These are phyloP conservation scores for Russula lepida DNA, from an alignment of 768 basidiomycete genomes.

Conservation along the genomic window DNA sequence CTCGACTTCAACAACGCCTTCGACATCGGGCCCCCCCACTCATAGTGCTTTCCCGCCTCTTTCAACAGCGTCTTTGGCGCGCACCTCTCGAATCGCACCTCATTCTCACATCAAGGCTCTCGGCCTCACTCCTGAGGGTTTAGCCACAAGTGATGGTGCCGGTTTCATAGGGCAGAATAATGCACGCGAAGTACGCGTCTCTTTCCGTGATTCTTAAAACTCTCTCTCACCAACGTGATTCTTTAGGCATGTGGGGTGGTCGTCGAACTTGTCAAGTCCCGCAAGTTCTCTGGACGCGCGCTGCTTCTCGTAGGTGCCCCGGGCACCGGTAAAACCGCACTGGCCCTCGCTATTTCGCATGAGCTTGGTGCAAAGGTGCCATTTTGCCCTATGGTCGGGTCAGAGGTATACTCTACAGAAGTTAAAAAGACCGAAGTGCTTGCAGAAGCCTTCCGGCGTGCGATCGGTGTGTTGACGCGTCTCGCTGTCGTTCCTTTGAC, in stretches of 20 bases:
- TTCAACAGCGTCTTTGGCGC: slow-evolving; percentile 47
- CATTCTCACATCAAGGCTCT: slow-evolving; percentile 98
- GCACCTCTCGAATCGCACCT: slow-evolving; percentile 75
- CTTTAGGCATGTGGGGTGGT: slow-evolving; percentile 82
- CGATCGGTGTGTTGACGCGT: slow-evolving; percentile 65
- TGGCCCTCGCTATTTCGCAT: slow-evolving; percentile 91
- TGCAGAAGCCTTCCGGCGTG: slow-evolving; percentile 87
- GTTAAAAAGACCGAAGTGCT: slow-evolving; percentile 99
- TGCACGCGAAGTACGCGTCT: slow-evolving; percentile 70
- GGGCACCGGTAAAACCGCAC: slow-evolving; percentile 96
- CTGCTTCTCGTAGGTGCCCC: slow-evolving; percentile 90
- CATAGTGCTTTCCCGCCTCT: slow-evolving; percentile 72
- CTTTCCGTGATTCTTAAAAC: neutral
- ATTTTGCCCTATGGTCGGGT: slow-evolving; percentile 98
- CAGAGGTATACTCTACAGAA: slow-evolving; percentile 92
- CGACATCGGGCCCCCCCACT: slow-evolving; percentile 29
- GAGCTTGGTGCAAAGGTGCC: slow-evolving; percentile 93
- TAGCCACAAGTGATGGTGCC: slow-evolving; percentile 58
- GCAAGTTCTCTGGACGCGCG: slow-evolving; percentile 90
- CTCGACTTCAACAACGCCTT: slow-evolving; percentile 15
- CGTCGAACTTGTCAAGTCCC: slow-evolving; percentile 81
- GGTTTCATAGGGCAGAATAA: slow-evolving; percentile 89
- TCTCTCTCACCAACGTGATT: neutral
- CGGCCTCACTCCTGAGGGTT: slow-evolving; percentile 78
- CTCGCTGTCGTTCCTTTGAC: neutral